phyloP scores from a whole-genome alignment of 2,329 filamentous ascomycete genomes.

The Fusarium sp. region DNA sequence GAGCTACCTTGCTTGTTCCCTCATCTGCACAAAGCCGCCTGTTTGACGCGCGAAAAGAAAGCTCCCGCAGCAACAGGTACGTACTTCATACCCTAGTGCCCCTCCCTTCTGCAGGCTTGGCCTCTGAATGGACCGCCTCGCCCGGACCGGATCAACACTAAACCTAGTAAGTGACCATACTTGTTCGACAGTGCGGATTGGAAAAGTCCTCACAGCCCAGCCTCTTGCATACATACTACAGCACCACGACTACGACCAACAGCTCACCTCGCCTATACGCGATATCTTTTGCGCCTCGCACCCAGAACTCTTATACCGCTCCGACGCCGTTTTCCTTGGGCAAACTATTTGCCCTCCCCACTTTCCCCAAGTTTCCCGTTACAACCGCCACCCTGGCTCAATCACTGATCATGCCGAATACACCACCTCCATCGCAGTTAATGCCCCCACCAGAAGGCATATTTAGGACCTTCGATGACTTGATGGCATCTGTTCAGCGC shows the following conservation, averaged over 20 bases:
- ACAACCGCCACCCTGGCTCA: slow-evolving; percentile 54
- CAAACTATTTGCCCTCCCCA: slow-evolving; percentile 42
- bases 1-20: slow-evolving; percentile 34
- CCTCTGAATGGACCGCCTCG: slow-evolving; percentile 51
- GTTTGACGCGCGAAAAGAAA: slow-evolving; percentile 31
- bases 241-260: slow-evolving; percentile 47
- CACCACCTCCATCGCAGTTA: slow-evolving; percentile 62
- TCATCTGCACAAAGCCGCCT: slow-evolving; percentile 30
- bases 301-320: slow-evolving; percentile 25
- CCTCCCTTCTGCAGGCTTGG: slow-evolving; percentile 33
- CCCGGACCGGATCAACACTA: slow-evolving; percentile 59
- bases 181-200: slow-evolving; percentile 61
- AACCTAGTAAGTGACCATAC: slow-evolving; percentile 55
- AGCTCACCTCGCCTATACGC: slow-evolving; percentile 41
- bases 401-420: slow-evolving; percentile 62
- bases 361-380: slow-evolving; percentile 49
- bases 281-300: slow-evolving; percentile 35
- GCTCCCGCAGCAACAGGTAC: slow-evolving; percentile 35
- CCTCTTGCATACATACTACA: slow-evolving; percentile 51
- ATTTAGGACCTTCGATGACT: slow-evolving; percentile 72
- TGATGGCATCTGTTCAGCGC: slow-evolving; percentile 71
- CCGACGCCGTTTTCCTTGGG: slow-evolving; percentile 20
- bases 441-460: slow-evolving; percentile 73
- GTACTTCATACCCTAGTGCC: slow-evolving; percentile 34
- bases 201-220: slow-evolving; percentile 60